Evolutionary conservation across 768 basidiomycete genomes (phyloP).

Genomic region (Leccinum boreale): DNA sequence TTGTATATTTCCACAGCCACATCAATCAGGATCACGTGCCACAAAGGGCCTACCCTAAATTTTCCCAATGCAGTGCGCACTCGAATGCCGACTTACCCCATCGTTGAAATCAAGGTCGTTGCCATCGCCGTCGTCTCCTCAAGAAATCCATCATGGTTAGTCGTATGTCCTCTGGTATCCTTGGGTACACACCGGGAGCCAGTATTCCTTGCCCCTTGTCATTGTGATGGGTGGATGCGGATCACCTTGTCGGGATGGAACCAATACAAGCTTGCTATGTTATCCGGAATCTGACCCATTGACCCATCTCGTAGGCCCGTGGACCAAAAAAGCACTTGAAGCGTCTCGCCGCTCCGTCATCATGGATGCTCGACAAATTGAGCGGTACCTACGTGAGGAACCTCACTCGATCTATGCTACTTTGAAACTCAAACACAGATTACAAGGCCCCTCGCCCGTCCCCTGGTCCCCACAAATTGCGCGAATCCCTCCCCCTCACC

Average conservation of each 20-base stretch:
- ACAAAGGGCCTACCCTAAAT: slow-evolving; percentile 23
- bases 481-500: slow-evolving; percentile 94
- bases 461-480: slow-evolving; percentile 98
- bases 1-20: slow-evolving; percentile 13
- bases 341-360: slow-evolving; percentile 93
- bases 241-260: slow-evolving; percentile 16
- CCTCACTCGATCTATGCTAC: neutral
- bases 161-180: slow-evolving; percentile 8
- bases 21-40: slow-evolving; percentile 21
- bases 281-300: slow-evolving; percentile 14
- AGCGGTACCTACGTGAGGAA: slow-evolving; percentile 85
- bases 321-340: slow-evolving; percentile 99
- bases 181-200: neutral
- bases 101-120: slow-evolving; percentile 24
- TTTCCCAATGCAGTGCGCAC: neutral
- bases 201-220: neutral
- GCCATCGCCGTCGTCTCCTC: slow-evolving; percentile 19
- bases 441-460: slow-evolving; percentile 90
- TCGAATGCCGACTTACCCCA: neutral
- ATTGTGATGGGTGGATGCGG: slow-evolving; percentile 28
- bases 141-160: slow-evolving; percentile 34
- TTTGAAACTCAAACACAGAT: slow-evolving; percentile 7
- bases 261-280: slow-evolving; percentile 2
- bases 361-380: slow-evolving; percentile 99
- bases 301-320: slow-evolving; percentile 60